phyloP scores from a whole-genome alignment of 257 asterid genomes.

The Penstemon davidsonii region DNA sequence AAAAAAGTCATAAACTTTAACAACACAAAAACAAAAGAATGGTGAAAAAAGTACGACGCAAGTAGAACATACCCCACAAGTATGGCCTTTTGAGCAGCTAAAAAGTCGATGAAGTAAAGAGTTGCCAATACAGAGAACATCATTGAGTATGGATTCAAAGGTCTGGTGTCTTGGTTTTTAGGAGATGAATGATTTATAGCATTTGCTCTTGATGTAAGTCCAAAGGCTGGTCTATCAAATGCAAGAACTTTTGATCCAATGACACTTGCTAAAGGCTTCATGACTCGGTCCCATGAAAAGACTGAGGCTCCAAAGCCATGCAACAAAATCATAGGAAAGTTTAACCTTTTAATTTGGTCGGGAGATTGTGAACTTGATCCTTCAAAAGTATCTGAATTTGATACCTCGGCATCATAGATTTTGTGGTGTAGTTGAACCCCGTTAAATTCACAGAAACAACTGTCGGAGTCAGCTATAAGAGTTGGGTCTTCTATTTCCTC shows the following conservation, averaged over 20 bases:
- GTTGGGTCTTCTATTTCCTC: constrained; percentile 78
- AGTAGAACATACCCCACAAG: constrained; percentile 77
- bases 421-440: constrained; percentile 92
- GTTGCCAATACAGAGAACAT: constrained; percentile 75
- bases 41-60: neutral
- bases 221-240: constrained; percentile 97
- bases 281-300: constrained; percentile 78
- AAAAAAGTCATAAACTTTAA: too few species aligned
- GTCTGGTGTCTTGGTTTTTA: constrained; percentile 41
- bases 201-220: constrained; percentile 75
- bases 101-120: constrained; percentile 64
- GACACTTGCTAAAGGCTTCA: constrained; percentile 65
- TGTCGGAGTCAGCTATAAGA: constrained; percentile 74
- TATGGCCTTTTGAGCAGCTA: constrained; percentile 74
- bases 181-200: constrained; percentile 34
- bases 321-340: constrained; percentile 74
- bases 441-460: constrained; percentile 80
- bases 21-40: neutral
- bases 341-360: constrained; percentile 31
- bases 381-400: constrained; percentile 33
- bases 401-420: constrained; percentile 50
- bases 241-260: constrained; percentile 79
- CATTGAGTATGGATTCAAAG: constrained; percentile 79
- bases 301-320: constrained; percentile 97
- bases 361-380: constrained; percentile 34